Evolutionary conservation across 208 protist species (phyloP), one percentile per base, ranked within the genome.

Genomic region (Trypanosoma cruzi): DNA sequence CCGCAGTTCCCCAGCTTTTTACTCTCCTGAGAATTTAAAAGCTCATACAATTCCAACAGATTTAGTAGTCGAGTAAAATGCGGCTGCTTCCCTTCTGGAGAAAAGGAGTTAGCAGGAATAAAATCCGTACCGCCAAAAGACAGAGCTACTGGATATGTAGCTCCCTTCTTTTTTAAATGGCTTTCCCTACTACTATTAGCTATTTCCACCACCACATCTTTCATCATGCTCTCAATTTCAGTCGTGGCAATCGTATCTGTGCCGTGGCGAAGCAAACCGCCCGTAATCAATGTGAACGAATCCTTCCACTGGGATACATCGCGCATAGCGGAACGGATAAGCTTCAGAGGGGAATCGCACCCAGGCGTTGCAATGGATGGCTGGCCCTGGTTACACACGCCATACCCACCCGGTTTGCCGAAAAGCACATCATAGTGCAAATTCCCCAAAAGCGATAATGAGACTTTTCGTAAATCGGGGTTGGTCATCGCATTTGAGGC

Each of bases 361-460:
- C 78, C 79, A 14, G 57, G 48, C 46, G 80, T 58, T 22, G 81
- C 83, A 32, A 86, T 68, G 10, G 66, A 56, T 22, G 58, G 60
- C 7, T 77, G 65, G 7, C 28, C 24, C 5, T 69, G 64, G 44
- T 67, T 90, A 73, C 91, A 94, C 31, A 46, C 48, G 37, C 77
- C 74, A 46, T 81, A 88, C 20, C 76, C 88, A 10, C 71, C 80
- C 2, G 40, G 37, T 13, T 64, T 76, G 52, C 87, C 86, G 65
- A 90, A 96, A 7, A 76, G 55, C 0, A 79, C 77, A 72, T 96
- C 91, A 62, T 84, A 89, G 71, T 96, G 85, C 36, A 96, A 81
- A 67, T 92, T 84, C 4, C 81, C 86, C 8, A 96, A 57, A 14
- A 94, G 58, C 2, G 56, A 40, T 4, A 76, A n/a, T 1, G 44